Evolutionary conservation across 2,329 filamentous ascomycete species (phyloP).

Genomic region (Endothia cerciana): DNA sequence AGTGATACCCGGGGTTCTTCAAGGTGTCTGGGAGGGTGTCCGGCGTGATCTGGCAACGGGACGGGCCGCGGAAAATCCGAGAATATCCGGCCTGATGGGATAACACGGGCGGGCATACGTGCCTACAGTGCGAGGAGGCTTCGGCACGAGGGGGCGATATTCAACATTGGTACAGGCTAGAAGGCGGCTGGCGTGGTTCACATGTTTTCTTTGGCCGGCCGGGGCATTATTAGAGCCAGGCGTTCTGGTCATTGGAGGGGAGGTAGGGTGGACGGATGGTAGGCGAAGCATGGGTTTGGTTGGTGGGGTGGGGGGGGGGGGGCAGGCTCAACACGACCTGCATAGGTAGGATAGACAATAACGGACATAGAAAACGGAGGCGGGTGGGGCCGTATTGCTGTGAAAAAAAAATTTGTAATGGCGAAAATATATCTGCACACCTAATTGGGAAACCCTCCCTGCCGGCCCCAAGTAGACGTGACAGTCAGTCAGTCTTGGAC

Average conservation of each 20-base stretch:
- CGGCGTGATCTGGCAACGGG: not conserved
- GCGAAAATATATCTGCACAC: not conserved
- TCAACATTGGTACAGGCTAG: slow-evolving; percentile 1
- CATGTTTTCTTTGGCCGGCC: not conserved
- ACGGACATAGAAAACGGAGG: not conserved
- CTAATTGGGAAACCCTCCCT: too few species aligned
- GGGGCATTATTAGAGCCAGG: not conserved
- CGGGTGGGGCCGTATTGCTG: too few species aligned
- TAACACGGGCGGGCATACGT: not conserved
- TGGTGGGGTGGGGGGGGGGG: too few species aligned
- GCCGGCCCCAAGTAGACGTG: too few species aligned
- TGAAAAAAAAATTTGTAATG: not conserved
- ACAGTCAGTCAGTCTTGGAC: too few species aligned
- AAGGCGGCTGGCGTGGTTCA: not conserved
- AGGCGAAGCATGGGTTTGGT: too few species aligned
- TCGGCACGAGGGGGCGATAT: not conserved
- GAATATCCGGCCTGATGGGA: not conserved
- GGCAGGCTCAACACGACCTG: slow-evolving; percentile 1
- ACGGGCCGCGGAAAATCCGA: not conserved
- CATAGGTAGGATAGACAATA: slow-evolving; percentile 2
- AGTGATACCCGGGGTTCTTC: too few species aligned
- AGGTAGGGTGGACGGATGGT: not conserved
- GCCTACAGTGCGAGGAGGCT: not conserved
- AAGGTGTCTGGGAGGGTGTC: too few species aligned
- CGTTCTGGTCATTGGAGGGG: not conserved